Conservation (phyloP, 1,139 yeast genomes). For the Protomyces gravidus region DNA sequence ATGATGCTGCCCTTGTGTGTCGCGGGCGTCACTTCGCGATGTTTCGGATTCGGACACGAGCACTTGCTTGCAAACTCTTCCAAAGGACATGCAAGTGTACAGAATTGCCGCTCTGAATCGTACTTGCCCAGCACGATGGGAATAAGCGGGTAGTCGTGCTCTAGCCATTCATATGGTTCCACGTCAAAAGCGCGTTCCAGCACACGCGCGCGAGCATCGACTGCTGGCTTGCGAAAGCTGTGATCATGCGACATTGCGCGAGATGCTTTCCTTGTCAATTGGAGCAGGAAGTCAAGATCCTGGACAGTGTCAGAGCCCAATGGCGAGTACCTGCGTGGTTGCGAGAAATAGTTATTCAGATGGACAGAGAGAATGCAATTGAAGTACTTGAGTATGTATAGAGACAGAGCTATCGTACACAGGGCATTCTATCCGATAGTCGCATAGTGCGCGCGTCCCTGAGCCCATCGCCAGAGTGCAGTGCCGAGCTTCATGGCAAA, state of each 20-base stretch:
- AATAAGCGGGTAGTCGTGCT: neutral
- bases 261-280: no score
- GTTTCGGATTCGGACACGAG: slow-evolving; percentile 1
- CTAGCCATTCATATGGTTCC: neutral
- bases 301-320: no score
- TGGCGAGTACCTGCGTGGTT: no score
- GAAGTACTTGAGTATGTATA: no score
- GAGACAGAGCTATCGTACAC: no score
- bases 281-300: no score
- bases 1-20: neutral
- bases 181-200: slow-evolving; percentile 2
- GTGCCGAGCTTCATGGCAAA: slow-evolving; percentile 21
- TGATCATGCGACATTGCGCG: neutral
- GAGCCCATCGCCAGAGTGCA: slow-evolving; percentile 26
- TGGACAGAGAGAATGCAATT: no score
- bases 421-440: slow-evolving; percentile 20
- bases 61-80: neutral
- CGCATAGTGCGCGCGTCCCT: slow-evolving; percentile 22
- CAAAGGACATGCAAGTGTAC: neutral
- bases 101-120: neutral
- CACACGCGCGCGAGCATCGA: neutral
- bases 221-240: neutral
- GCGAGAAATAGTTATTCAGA: no score
- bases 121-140: neutral
- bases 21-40: slow-evolving; percentile 1